Evolutionary conservation across 371 early-diverging fungal genomes (phyloP).

Genomic region (Mucor irregularis): DNA sequence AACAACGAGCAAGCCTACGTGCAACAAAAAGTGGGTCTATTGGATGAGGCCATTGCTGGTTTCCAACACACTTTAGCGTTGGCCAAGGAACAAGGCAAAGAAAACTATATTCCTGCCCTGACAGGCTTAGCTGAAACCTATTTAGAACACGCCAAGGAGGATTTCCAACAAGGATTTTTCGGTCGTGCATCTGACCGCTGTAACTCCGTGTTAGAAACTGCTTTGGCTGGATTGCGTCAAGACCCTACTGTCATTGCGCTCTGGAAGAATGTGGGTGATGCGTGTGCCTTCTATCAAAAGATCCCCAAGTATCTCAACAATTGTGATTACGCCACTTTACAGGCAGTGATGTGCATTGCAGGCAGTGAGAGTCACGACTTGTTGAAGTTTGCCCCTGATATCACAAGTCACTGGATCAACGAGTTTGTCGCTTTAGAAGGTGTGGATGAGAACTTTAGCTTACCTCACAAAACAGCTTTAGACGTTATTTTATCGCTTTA

Average conservation of each 20-base stretch:
- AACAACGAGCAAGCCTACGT: slow-evolving; percentile 61
- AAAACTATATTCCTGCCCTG: slow-evolving; percentile 53
- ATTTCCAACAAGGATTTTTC: slow-evolving; percentile 69
- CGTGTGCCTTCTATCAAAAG: slow-evolving; percentile 54
- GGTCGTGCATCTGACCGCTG: slow-evolving; percentile 69
- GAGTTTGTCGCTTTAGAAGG: slow-evolving; percentile 33
- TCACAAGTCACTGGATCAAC: slow-evolving; percentile 25
- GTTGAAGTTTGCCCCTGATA: slow-evolving; percentile 43
- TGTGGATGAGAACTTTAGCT: slow-evolving; percentile 21
- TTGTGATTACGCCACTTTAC: slow-evolving; percentile 38
- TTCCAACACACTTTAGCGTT: slow-evolving; percentile 50
- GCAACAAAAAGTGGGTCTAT: slow-evolving; percentile 65
- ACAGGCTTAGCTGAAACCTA: slow-evolving; percentile 69
- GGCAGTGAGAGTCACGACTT: slow-evolving; percentile 29
- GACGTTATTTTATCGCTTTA: too few species aligned
- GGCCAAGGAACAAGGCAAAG: slow-evolving; percentile 39
- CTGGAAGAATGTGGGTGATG: slow-evolving; percentile 77
- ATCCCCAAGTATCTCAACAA: slow-evolving; percentile 53
- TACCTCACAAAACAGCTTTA: slow-evolving; percentile 39
- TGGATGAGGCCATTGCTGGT: slow-evolving; percentile 63
- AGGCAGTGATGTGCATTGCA: slow-evolving; percentile 31
- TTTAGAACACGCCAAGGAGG: slow-evolving; percentile 62
- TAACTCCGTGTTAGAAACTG: slow-evolving; percentile 46
- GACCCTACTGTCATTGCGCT: slow-evolving; percentile 43
- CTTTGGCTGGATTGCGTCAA: slow-evolving; percentile 31